phyloP scores from a whole-genome alignment of 495 filamentous ascomycete genomes.

The Opeltia flavorubescens region DNA sequence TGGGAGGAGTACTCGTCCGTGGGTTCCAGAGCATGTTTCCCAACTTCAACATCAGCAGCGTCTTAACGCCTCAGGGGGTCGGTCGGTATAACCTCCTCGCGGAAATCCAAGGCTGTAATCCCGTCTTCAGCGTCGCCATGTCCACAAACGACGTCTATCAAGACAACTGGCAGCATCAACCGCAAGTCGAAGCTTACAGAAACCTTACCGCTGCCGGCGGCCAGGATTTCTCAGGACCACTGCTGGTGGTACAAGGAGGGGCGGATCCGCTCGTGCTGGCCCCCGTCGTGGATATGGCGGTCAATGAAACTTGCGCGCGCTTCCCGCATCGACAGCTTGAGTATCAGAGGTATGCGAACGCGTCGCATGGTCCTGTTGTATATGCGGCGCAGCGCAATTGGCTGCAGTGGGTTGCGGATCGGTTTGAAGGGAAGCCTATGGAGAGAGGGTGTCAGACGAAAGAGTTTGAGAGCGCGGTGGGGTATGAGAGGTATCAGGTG shows the following conservation, averaged over 20 bases:
- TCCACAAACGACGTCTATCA: not conserved
- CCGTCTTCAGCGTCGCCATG: constrained; percentile 3
- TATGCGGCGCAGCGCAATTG: constrained; percentile 19
- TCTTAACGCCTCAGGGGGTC: constrained; percentile 19
- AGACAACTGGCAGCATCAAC: constrained; percentile 12
- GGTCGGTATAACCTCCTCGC: constrained; percentile 4
- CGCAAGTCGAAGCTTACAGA: constrained; percentile 9
- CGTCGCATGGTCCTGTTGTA: constrained; percentile 22
- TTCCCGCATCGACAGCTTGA: constrained; percentile 17
- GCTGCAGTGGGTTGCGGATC: constrained; percentile 27
- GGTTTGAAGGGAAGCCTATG: constrained; percentile 21
- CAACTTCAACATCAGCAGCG: constrained; percentile 9
- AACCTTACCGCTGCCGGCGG: constrained; percentile 13
- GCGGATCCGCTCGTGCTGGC: constrained; percentile 17
- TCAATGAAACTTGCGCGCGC: constrained; percentile 17
- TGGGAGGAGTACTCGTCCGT: constrained; percentile 6
- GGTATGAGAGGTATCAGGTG: too few relatives aligned
- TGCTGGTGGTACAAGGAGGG: constrained; percentile 31
- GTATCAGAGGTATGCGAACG: constrained; percentile 16
- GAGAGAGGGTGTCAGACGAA: too few relatives aligned
- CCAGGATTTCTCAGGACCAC: constrained; percentile 24
- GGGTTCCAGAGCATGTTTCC: constrained; percentile 4
- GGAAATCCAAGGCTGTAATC: not conserved
- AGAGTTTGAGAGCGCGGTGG: too few relatives aligned
- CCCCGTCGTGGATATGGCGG: constrained; percentile 12